Evolutionary conservation across 2,329 filamentous ascomycete genomes (phyloP).

Genomic region (Ascochyta fabae): DNA sequence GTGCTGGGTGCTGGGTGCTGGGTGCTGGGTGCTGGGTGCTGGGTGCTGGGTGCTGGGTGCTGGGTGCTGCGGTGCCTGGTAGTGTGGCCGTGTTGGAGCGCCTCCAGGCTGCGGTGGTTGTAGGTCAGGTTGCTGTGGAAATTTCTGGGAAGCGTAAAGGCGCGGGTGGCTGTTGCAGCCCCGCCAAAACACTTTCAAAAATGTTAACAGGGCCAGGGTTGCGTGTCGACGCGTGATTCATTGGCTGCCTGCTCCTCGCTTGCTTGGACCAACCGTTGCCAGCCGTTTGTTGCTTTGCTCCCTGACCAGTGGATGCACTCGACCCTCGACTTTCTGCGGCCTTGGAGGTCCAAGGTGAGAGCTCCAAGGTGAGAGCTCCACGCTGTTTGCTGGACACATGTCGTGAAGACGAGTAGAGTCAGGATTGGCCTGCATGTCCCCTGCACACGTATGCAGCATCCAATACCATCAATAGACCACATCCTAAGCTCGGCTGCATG

Average conservation of each 20-base stretch:
- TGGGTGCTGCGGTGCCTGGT: neutral
- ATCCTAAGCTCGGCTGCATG: neutral
- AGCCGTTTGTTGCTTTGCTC: neutral
- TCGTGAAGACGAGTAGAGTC: neutral
- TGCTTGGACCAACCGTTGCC: conserved; percentile 11
- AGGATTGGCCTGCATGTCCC: neutral
- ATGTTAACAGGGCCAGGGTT: conserved; percentile 11
- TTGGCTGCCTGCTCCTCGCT: conserved; percentile 12
- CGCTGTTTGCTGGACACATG: neutral
- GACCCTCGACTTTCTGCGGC: conserved; percentile 1
- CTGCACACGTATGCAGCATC: neutral
- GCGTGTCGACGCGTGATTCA: conserved; percentile 9
- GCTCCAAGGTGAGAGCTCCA: neutral
- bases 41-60: neutral
- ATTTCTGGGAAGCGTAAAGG: conserved; percentile 8
- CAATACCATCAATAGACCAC: neutral
- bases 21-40: neutral
- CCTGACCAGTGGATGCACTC: neutral
- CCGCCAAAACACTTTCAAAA: conserved; percentile 18
- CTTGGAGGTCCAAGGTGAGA: no score
- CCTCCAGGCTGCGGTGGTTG: conserved; percentile 7
- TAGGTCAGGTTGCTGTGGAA: conserved; percentile 13
- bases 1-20: no score
- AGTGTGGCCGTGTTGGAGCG: neutral
- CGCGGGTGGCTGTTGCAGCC: conserved; percentile 5